Percentiles rank a stretch among this genome's conserved stretches.
Evolutionary conservation across 495 filamentous ascomycete species (phyloP).

Genomic region (Neurospora sp.): DNA sequence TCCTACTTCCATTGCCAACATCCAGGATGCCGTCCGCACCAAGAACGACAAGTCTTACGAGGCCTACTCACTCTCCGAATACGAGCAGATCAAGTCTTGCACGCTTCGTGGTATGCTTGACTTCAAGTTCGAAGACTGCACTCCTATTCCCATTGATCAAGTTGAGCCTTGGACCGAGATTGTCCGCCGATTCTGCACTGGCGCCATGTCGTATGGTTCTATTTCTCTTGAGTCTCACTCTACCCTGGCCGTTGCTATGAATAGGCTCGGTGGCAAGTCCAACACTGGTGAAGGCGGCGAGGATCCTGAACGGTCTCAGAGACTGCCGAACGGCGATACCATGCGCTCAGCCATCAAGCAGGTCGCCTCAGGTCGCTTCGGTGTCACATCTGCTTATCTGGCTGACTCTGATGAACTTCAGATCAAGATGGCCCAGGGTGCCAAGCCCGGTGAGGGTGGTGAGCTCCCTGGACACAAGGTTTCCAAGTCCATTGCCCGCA

Average conservation of each 20-base stretch:
- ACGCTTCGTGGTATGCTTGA: conserved; percentile 94
- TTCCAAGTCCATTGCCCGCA: conserved; percentile 89
- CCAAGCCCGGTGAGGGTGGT: conserved; percentile 97
- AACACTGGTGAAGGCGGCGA: conserved; percentile 99
- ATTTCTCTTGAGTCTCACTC: conserved; percentile 99
- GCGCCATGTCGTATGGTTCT: conserved; percentile 98
- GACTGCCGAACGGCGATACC: conserved; percentile 86
- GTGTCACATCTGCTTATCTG: conserved; percentile 97
- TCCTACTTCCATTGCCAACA: conserved; percentile 88
- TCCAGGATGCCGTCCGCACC: conserved; percentile 93
- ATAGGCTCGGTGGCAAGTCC: conserved; percentile 92
- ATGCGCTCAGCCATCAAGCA: conserved; percentile 99
- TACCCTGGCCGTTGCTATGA: conserved; percentile 95
- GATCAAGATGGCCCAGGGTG: conserved; percentile 99
- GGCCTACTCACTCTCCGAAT: conserved; percentile 87
- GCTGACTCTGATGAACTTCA: conserved; percentile 96
- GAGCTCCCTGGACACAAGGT: conserved; percentile 98
- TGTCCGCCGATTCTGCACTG: conserved; percentile 95
- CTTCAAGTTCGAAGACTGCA: conserved; percentile 87
- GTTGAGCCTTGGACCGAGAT: conserved; percentile 99
- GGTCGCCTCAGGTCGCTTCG: conserved; percentile 93
- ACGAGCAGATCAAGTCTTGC: conserved; percentile 97
- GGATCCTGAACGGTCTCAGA: conserved; percentile 82
- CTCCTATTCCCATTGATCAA: conserved; percentile 88
- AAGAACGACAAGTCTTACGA: conserved; percentile 99